phyloP scores from a whole-genome alignment of 2,329 filamentous ascomycete genomes.

The Juglanconis sp. region DNA sequence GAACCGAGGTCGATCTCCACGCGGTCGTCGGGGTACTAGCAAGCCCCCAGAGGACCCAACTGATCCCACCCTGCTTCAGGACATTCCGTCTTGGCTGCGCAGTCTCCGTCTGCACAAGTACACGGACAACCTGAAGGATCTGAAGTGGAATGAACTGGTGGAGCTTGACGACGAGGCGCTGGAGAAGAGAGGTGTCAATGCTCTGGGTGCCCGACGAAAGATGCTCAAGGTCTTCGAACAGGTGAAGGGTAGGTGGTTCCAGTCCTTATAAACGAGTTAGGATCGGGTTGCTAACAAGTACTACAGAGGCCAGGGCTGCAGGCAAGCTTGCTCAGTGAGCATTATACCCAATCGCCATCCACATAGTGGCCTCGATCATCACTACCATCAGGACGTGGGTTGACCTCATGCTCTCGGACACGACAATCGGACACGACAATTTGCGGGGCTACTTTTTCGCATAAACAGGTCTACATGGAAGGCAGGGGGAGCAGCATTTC shows the following conservation, averaged over 20 bases:
- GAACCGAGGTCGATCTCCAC: slow-evolving; percentile 82
- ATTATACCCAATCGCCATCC: neutral
- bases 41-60: slow-evolving; percentile 98
- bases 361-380: neutral
- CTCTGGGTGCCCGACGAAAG: slow-evolving; percentile 89
- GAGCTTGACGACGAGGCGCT: slow-evolving; percentile 90
- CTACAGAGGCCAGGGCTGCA: slow-evolving; percentile 66
- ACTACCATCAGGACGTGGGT: slow-evolving; percentile 9
- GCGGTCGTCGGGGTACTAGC: slow-evolving; percentile 87
- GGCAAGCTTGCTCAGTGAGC: slow-evolving; percentile 58
- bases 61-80: slow-evolving; percentile 82
- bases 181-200: slow-evolving; percentile 90
- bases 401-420: slow-evolving; percentile 8
- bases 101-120: slow-evolving; percentile 97
- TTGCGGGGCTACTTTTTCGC: neutral
- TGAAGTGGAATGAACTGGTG: slow-evolving; percentile 92
- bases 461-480: neutral
- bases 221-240: slow-evolving; percentile 99
- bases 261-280: neutral
- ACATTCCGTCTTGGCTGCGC: slow-evolving; percentile 93
- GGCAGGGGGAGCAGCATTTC: slow-evolving; percentile 7
- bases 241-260: slow-evolving; percentile 63
- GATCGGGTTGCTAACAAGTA: slow-evolving; percentile 26
- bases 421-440: neutral
- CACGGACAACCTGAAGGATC: slow-evolving; percentile 94